Base-by-base conservation (phyloP, 192 early-diverging fungal species). In the Coemansia sp. region DNA sequence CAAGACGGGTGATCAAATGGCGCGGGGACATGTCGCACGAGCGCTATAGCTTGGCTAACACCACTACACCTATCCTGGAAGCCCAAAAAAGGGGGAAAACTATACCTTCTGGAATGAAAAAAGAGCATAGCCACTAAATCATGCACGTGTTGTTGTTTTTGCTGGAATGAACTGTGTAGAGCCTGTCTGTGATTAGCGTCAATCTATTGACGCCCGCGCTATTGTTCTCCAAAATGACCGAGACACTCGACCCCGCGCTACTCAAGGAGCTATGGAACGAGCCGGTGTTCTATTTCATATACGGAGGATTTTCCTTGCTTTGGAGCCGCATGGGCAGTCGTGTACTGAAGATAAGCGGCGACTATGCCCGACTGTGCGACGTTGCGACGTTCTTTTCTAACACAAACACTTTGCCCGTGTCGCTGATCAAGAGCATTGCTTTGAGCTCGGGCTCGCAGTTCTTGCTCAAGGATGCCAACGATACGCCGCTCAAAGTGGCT, bases 161-260 rank as follows among this genome's bases (percentile, higher is more conserved):
- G 28, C 42, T 37, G 68, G 10, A 10, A 47, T 30, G 30, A 64
- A 62, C 30, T 26, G 1, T 78, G 46, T 79, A 85, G 84, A 78
- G 74, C 16, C 61, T 85, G 32, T 85, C 84, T 49, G 63, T 85
- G 19, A 80, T 92, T 44, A 92, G 91, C 75, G 53, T 92, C 59
- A 86, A 87, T 65, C 89, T 90, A 63, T 87, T 92, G 78, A 92
- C 91, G 52, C 91, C 91, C 1, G 89, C 89, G 62, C 81, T 92
- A 11, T 74, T 92, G 32, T 92, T 92, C 49, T 87, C 89, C 43
- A 92, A 91, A 50, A 90, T 92, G 69, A 88, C 88, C 13, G 88
- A 88, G 63, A 84, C 86, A 11, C 84, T 92, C 43, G 87, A 86
- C 43, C 85, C 89, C 67, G 77, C 67, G 32, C 84, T 89, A 21